Evolutionary conservation across 306 rosid species (phyloP), one percentile per base, ranked within the genome.

Genomic region (Cercis canadensis): DNA sequence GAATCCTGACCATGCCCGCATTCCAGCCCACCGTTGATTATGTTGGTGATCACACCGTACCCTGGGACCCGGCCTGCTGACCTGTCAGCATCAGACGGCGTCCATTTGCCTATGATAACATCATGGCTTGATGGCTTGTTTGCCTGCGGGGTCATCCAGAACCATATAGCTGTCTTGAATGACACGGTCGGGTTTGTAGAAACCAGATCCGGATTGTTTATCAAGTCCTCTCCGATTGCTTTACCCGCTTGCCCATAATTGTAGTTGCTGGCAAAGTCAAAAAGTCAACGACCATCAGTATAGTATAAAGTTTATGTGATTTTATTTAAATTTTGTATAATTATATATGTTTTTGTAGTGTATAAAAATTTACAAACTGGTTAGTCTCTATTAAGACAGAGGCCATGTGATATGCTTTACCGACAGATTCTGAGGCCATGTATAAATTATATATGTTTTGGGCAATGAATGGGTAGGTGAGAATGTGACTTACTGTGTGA

Each of bases 61-160:
- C 76, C 81, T 0, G 67, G 18, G 16, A 54, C 19, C 3, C 67
- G 21, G 0, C 61, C 56, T 10, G 67, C 81, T 5, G 33, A 14
- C 39, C 2, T 50, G 55, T 85, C 87, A 0, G 78, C 77, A 2
- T 7, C 69, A 0, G 85, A 76, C 0, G 85, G 85, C 0, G 39
- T 74, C 90, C 87, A 85, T 8, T 0, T 52, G 0, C 72, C 67
- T 0, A 47, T 70, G 47, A 82, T 80, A 15, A 82, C 83, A 31
- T 85, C 53, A 9, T 85, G 86, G 59, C 84, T 19, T 0, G 87
- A 85, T 0, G 90, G 90, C 74, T 85, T 85, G 50, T 81, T 80
- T 18, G 68, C 74, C 21, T 82, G 87, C 13, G 87, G 66, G 2
- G 85, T 85, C 85, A 85, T 82, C 90, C 90, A 85, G 24, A 85